Evolutionary conservation across 148 eudicot species (phyloP), one percentile per base, ranked within the genome.

Genomic region (Arctostaphylos glauca): DNA sequence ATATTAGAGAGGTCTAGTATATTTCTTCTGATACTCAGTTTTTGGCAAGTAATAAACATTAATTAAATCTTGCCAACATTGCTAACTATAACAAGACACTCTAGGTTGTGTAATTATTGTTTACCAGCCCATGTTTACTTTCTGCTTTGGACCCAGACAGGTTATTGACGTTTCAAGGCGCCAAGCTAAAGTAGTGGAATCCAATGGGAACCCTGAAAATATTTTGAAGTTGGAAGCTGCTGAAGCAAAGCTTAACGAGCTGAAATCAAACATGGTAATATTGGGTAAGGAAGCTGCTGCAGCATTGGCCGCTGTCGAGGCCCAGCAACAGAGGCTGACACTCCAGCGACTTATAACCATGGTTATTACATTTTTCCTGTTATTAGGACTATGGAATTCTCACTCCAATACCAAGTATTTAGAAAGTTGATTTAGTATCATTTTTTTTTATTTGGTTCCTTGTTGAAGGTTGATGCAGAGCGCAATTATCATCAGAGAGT

Each of bases 281-380:
- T 83, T 92, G 83, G 95, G 95, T 83, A 95, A 93, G 89, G 98
- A 95, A 89, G 98, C 98, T 83, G 87, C 91, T 62, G 90, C 97
- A 70, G 93, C 98, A 10, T 92, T 95, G 98, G 90, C 93, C 84
- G 97, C 97, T 78, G 98, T 95, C 60, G 98, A 95, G 88, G 93
- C 86, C 83, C 98, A 95, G 84, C 98, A 95, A 83, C 98, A 95
- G 77, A 89, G 95, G 78, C 84, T 90, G 84, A 95, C 98, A 66
- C 94, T 92, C 53, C 98, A 93, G 74, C 91, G 97, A 84, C 94
- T 95, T 77, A 88, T 93, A 80, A 85, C 97, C 85, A 91, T 93
- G 98, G 98, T 92, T 85, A 84, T 83, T 83, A 18, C 47, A 23
- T 55, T 56, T 60, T 82, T 38, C 71, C 60, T 79, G 49, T 66